Conservation (phyloP, 2,329 filamentous ascomycete species). For the Ophiostoma angusticollis region DNA sequence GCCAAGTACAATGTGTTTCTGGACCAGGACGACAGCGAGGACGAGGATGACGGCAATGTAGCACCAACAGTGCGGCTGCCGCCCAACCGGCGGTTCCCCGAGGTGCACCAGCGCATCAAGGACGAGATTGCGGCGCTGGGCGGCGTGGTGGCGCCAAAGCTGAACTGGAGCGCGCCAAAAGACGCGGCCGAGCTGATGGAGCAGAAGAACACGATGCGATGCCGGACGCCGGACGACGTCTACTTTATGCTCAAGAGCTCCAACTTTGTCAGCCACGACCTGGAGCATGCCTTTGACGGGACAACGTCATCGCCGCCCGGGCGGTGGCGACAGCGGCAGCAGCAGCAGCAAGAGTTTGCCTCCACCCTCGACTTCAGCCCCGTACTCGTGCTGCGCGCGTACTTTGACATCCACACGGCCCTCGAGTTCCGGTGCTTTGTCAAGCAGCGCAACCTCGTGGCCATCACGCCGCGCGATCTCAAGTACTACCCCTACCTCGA, state of each 20-base stretch:
- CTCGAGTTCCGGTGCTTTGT: slow-evolving; percentile 96
- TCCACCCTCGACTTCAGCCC: slow-evolving; percentile 46
- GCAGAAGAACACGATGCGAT: slow-evolving; percentile 82
- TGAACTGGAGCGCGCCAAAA: slow-evolving; percentile 96
- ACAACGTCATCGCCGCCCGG: slow-evolving; percentile 3
- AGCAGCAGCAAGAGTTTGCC: slow-evolving; percentile 19
- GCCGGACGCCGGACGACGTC: slow-evolving; percentile 75
- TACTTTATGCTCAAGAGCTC: slow-evolving; percentile 91
- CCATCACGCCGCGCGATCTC: slow-evolving; percentile 76
- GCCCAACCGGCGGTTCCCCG: slow-evolving; percentile 48
- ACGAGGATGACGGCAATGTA: slow-evolving; percentile 38
- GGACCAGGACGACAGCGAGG: slow-evolving; percentile 26
- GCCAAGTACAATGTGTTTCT: slow-evolving; percentile 19
- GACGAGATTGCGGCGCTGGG: slow-evolving; percentile 68
- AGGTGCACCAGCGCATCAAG: slow-evolving; percentile 66
- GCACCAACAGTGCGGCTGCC: slow-evolving; percentile 23
- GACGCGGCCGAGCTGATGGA: slow-evolving; percentile 86
- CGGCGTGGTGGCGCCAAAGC: slow-evolving; percentile 77
- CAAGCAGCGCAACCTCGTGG: slow-evolving; percentile 65
- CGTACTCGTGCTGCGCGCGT: slow-evolving; percentile 74
- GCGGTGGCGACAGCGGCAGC: neutral
- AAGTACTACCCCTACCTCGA: slow-evolving; percentile 79
- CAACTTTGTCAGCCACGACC: slow-evolving; percentile 85
- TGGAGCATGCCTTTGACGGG: slow-evolving; percentile 82
- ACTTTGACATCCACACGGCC: slow-evolving; percentile 76